Evolutionary conservation across 2,329 filamentous ascomycete species (phyloP).

Genomic region (Monosporascus sp.): DNA sequence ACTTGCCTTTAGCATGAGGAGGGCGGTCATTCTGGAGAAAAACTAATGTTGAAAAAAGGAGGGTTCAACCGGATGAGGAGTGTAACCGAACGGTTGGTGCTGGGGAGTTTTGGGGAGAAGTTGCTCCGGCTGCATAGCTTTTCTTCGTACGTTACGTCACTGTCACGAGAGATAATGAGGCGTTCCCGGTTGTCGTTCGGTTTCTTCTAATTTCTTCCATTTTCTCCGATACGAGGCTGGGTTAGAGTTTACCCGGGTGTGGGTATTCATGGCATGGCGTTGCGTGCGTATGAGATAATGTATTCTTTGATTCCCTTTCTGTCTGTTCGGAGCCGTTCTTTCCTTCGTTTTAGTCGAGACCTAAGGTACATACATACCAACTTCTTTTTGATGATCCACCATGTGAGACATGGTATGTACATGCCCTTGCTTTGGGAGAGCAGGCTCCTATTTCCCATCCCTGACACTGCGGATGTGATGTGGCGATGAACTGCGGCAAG

Average conservation of each 20-base stretch:
- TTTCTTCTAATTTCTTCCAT: background rate
- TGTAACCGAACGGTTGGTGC: background rate
- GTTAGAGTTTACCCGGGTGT: background rate
- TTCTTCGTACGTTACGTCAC: background rate
- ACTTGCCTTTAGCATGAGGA: background rate
- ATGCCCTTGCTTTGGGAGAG: too few species aligned
- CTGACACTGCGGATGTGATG: too few species aligned
- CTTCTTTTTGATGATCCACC: too few species aligned
- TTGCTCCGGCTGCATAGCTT: background rate
- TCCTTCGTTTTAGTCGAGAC: background rate
- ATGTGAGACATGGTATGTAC: too few species aligned
- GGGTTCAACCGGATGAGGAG: too few species aligned
- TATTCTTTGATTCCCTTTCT: conserved; percentile 3
- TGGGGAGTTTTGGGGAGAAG: background rate
- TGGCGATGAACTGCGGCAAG: too few species aligned
- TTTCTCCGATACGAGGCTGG: background rate
- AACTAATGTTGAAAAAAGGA: background rate
- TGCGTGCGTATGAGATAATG: conserved; percentile 8
- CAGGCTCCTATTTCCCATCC: too few species aligned
- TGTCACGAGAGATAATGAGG: background rate
- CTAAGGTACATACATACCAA: too few species aligned
- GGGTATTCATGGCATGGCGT: conserved; percentile 15
- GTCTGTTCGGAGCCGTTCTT: background rate
- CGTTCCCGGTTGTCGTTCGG: background rate
- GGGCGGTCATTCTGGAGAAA: background rate